A percentile compares a stretch with the other conserved stretches of the same genome.
Conservation (phyloP, 2,329 filamentous ascomycete species). For the Blastomyces silverae region DNA sequence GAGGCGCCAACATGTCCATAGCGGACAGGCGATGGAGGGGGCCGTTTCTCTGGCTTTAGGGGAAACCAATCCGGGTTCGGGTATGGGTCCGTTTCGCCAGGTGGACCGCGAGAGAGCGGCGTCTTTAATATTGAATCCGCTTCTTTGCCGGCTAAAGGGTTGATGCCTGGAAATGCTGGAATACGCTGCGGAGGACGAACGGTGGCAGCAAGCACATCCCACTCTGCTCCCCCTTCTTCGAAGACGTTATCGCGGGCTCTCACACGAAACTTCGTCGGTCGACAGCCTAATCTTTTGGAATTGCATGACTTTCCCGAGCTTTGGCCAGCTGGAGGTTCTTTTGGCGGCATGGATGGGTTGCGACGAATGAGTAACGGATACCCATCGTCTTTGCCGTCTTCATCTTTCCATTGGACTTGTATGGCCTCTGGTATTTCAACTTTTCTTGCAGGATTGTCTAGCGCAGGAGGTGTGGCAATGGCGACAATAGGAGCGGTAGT, state of each 20-base stretch:
- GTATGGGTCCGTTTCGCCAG: background rate
- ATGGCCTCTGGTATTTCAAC: background rate
- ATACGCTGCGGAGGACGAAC: background rate
- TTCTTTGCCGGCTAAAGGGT: background rate
- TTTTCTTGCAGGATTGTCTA: background rate
- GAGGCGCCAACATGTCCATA: no score
- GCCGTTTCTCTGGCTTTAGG: background rate
- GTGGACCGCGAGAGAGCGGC: background rate
- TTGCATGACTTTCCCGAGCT: background rate
- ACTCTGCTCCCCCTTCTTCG: background rate
- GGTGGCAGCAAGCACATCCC: background rate
- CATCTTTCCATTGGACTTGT: background rate
- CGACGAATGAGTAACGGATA: background rate
- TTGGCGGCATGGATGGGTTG: background rate
- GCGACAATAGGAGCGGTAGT: background rate
- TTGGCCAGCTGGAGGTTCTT: background rate
- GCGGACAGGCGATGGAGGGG: background rate
- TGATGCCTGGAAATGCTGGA: background rate
- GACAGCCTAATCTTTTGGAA: background rate
- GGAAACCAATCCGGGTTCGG: conserved; percentile 4
- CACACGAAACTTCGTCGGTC: background rate
- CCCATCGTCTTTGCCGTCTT: background rate
- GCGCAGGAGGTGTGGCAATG: background rate
- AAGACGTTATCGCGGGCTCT: background rate
- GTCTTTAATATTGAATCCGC: background rate